Base-by-base conservation (phyloP, 2,329 filamentous ascomycete genomes). In the Pestalotiopsis sp. region DNA sequence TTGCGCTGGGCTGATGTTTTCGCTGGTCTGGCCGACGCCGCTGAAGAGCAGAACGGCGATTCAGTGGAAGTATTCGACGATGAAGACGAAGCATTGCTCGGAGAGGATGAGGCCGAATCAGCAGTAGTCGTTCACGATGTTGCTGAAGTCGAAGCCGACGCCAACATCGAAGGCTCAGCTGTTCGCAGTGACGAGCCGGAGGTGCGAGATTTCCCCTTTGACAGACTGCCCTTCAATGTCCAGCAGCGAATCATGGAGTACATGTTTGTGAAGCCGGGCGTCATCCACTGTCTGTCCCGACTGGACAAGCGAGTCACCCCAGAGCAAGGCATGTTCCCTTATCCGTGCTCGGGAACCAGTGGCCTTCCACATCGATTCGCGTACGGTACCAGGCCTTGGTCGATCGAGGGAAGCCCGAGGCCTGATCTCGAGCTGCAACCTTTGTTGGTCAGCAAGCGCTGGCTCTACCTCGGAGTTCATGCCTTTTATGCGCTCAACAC, bases 401-500 rank as follows among this genome's bases (percentile, higher is more conserved):
- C 68, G 39, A 71, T 86, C 2, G 77, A 75, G 0, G 70, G 72
- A 7, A 77, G 79, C 0, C 70, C 71, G 0, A 70, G 78, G 1
- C 83, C 84, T 0, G 75, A 79, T 3, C 69, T 73, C 0, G 69
- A 83, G 0, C 77, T 86, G 0, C 73, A 73, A 0, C 73, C 79
- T 0, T 75, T 87, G 0, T 40, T 78, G 0, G 83, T 85, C 0
- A 81, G 74, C 64, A 81, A 76, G 66, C 70, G 74, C 1, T 84
- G 82, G 78, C 72, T 77, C 62, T 81, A 78, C 35, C 71, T 83
- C 1, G 82, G 80, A 0, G 71, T 75, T 2, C 80, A 82, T 67
- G 69, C 81, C 2, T 86, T 86, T 68, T 86, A 86, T 66, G 82
- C 83, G 7, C 68, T 75, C 1, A 87, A 87, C 70, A 82, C 75